Base-by-base conservation (phyloP, 2,329 filamentous ascomycete genomes). In the Exophiala oligosperma region DNA sequence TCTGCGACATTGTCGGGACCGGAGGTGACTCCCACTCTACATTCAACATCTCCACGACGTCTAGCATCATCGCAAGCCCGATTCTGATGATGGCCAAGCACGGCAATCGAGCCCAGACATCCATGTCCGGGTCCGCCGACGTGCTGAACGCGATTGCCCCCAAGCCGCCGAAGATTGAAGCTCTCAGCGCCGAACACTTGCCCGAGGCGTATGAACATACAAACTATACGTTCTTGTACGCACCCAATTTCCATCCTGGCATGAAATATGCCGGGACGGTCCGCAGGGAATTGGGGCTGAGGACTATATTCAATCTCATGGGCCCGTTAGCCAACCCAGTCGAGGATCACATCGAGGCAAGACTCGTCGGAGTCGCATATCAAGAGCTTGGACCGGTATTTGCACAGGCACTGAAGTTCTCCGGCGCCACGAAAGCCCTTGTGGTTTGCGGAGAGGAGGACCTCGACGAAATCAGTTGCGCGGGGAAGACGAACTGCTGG, bases 221-320 rank as follows among this genome's bases (percentile, higher is more conserved):
- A 62, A 97, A 96, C 77, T 99, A 97, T 77, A 89, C 89, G 63
- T 99, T 99, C 76, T 83, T 99, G 29, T 97, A 94, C 71, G 94
- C 94, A 0, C 93, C 94, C 40, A 90, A 94, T 66, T 99, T 97
- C 81, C 94, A 99, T 76, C 91, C 92, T 0, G 93, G 92, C 49
- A 97, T 97, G 88, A 88, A 86, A 72, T 88, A 92, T 73, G 92
- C 94, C 40, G 91, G 92, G 3, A 85, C 88, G 1, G 87, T 97
- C 64, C 88, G 94, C 62, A 90, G 86, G 70, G 89, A 95, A 72
- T 84, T 99, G 23, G 93, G 93, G 58, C 93, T 94, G 82, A 86
- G 94, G 68, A 99, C 94, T 1, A 93, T 99, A 66, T 99, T 99
- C 85, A 99, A 99, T 76, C 84, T 99, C 14, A 83, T 99, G 50